phyloP scores from a whole-genome alignment of 2,329 filamentous ascomycete genomes.

The Nigrograna mackinnonii region DNA sequence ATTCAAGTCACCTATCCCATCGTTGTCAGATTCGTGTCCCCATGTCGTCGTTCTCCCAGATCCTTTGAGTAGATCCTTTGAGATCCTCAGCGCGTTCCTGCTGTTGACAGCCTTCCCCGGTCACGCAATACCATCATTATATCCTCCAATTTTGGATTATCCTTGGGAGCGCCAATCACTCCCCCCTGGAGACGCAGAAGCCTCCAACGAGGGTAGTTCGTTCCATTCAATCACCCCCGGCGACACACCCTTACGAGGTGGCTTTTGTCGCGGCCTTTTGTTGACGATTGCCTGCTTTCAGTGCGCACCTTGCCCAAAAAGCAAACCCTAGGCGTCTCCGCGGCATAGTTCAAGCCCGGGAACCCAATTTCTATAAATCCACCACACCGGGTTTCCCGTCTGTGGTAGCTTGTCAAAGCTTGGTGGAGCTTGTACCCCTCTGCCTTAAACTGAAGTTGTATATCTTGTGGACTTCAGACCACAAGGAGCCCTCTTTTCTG shows the following conservation, averaged over 20 bases:
- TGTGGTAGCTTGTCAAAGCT: conserved; percentile 28
- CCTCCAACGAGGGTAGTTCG: too few species aligned
- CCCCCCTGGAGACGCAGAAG: conserved; percentile 14
- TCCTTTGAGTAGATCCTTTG: too few species aligned
- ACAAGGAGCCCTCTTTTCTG: too few species aligned
- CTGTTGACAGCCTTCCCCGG: conserved; percentile 9
- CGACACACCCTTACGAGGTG: not conserved
- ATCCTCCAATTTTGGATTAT: conserved; percentile 22
- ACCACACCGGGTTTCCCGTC: conserved; percentile 23
- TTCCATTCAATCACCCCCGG: too few species aligned
- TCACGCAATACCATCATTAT: conserved; percentile 28
- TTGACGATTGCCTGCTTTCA: too few species aligned
- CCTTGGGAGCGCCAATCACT: conserved; percentile 19
- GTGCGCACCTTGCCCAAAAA: too few species aligned
- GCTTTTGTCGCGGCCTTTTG: too few species aligned
- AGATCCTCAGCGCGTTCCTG: not conserved
- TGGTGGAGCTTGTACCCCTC: conserved; percentile 24
- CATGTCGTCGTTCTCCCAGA: too few species aligned
- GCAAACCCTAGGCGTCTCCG: conserved; percentile 1
- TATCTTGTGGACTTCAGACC: too few species aligned
- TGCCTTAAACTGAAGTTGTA: not conserved
- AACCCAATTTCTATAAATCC: conserved; percentile 26
- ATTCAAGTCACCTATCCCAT: too few species aligned
- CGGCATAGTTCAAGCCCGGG: conserved; percentile 1
- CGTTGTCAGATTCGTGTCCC: too few species aligned